A percentile compares a stretch with the other conserved stretches of the same genome.
Conservation (phyloP, 1,284 basidiomycete genomes). For the Fomitopsis betulina region DNA sequence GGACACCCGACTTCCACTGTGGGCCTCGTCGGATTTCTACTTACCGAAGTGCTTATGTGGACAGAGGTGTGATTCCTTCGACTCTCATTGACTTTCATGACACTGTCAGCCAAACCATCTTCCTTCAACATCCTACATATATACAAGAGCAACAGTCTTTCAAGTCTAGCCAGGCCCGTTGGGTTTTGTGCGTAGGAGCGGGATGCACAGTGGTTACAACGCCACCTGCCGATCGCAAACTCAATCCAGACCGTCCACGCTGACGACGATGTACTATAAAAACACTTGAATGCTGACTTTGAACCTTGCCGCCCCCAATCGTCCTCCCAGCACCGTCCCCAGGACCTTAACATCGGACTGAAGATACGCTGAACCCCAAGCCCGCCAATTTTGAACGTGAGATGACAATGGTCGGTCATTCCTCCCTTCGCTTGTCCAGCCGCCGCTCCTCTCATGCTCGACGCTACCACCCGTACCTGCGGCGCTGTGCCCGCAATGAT, state of each 20-base stretch:
- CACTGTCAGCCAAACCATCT: no score
- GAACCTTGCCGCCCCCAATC: not conserved
- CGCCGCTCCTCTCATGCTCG: not conserved
- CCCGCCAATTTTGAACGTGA: not conserved
- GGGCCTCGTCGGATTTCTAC: no score
- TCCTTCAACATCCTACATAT: not conserved
- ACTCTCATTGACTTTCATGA: no score
- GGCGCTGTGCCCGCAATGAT: not conserved
- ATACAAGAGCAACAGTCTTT: not conserved
- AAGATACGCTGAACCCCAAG: not conserved
- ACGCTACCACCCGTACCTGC: not conserved
- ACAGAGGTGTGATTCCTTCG: no score
- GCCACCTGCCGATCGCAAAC: not conserved
- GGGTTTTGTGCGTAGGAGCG: not conserved
- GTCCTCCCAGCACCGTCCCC: not conserved
- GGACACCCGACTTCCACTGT: not conserved
- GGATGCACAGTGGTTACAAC: not conserved
- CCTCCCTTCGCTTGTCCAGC: not conserved
- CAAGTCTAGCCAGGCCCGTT: not conserved
- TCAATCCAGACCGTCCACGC: not conserved
- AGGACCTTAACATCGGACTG: not conserved
- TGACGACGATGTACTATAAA: not conserved
- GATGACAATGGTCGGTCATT: not conserved
- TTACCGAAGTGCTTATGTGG: no score
- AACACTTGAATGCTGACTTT: not conserved